These are phyloP conservation scores for Mycena citricolor DNA, from an alignment of 1,284 basidiomycete species.

Conservation along the genomic window DNA sequence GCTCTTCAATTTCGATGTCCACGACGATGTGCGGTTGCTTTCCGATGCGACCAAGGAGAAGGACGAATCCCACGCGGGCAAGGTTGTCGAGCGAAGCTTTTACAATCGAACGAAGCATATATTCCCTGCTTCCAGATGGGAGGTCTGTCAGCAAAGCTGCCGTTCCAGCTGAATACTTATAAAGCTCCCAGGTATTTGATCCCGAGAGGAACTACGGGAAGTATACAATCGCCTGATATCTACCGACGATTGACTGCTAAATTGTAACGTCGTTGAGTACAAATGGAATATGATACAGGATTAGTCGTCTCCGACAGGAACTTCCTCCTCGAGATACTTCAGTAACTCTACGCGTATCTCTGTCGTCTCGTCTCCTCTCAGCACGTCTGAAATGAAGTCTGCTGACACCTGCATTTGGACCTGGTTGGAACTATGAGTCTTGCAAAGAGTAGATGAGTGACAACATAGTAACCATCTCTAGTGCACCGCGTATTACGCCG, in stretches of 20 bases:
- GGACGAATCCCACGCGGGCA: slow-evolving; percentile 98
- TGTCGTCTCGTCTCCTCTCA: slow-evolving; percentile 92
- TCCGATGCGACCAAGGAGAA: slow-evolving; percentile 96
- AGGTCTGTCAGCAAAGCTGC: slow-evolving; percentile 61
- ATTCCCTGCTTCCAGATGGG: slow-evolving; percentile 94
- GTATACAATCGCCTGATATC: slow-evolving; percentile 70
- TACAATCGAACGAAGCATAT: slow-evolving; percentile 98
- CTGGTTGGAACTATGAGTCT: slow-evolving; percentile 42
- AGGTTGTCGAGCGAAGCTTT: slow-evolving; percentile 95
- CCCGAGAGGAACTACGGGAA: slow-evolving; percentile 90
- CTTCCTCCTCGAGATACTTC: slow-evolving; percentile 94
- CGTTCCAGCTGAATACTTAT: slow-evolving; percentile 4
- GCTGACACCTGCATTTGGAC: slow-evolving; percentile 96
- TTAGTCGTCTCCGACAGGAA: slow-evolving; percentile 78
- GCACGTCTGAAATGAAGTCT: slow-evolving; percentile 85
- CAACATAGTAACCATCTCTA: slow-evolving; percentile 85
- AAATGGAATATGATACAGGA: slow-evolving; percentile 9
- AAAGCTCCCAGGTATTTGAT: slow-evolving; percentile 70
- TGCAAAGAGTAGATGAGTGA: slow-evolving; percentile 13
- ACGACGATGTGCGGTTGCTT: slow-evolving; percentile 95
- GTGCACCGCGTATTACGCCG: slow-evolving; percentile 88
- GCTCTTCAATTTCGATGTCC: slow-evolving; percentile 98
- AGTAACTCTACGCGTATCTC: slow-evolving; percentile 90
- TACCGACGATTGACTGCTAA: slow-evolving; percentile 10
- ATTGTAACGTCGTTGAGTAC: too few relatives aligned